These are phyloP conservation scores for Xerocomellus chrysenteron DNA, from an alignment of 768 basidiomycete genomes.

Conservation along the genomic window DNA sequence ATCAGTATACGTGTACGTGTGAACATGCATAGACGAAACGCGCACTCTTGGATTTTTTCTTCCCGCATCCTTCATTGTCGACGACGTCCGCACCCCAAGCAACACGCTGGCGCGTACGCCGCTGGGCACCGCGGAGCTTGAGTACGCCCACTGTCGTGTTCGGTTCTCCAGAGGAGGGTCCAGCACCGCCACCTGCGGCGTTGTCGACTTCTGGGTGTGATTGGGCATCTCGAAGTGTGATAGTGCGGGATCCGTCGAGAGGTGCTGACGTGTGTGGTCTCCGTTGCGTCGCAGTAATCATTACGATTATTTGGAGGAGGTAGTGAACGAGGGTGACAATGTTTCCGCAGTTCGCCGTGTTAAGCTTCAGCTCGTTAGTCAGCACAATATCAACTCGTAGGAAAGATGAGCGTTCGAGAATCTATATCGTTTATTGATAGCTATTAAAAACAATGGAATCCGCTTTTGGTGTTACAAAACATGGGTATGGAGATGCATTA, in stretches of 20 bases:
- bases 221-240: constrained; percentile 43
- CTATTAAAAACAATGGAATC: constrained; percentile 20
- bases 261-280: constrained; percentile 43
- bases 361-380: constrained; percentile 21
- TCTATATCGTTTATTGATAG: constrained; percentile 13
- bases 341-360: background rate
- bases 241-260: constrained; percentile 53
- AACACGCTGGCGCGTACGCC: constrained; percentile 53
- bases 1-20: background rate
- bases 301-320: background rate
- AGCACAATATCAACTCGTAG: background rate
- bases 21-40: constrained; percentile 7
- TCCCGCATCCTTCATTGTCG: constrained; percentile 87
- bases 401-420: constrained; percentile 1
- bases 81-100: constrained; percentile 84
- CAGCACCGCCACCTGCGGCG: constrained; percentile 8
- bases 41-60: constrained; percentile 93
- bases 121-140: constrained; percentile 55
- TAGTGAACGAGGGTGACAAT: background rate
- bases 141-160: constrained; percentile 46
- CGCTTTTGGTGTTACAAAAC: constrained; percentile 25
- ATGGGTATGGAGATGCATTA: constrained; percentile 25
- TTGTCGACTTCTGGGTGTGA: constrained; percentile 31
- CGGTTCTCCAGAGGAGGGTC: constrained; percentile 21
- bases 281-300: constrained; percentile 25